phyloP scores from a whole-genome alignment of 2,329 filamentous ascomycete genomes.

The Cordyceps fumosorosea region DNA sequence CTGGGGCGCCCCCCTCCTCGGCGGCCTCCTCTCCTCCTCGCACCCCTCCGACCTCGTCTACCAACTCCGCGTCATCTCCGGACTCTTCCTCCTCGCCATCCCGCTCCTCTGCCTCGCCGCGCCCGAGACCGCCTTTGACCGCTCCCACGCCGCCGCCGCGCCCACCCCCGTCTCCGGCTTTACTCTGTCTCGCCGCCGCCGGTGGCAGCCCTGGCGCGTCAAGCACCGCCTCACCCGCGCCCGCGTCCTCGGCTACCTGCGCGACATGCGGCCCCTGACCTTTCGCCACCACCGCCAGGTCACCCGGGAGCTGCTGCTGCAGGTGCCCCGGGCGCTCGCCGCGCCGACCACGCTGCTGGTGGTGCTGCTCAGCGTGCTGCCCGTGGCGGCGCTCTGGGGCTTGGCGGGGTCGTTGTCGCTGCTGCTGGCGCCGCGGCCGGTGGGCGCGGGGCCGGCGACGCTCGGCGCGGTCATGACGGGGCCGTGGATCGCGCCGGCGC shows the following conservation, averaged over 20 bases:
- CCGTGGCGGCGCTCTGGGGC: slow-evolving; percentile 41
- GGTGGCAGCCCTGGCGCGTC: slow-evolving; percentile 20
- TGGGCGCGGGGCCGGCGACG: slow-evolving; percentile 30
- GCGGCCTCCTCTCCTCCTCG: slow-evolving; percentile 37
- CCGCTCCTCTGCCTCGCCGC: slow-evolving; percentile 40
- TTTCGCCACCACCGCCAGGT: slow-evolving; percentile 28
- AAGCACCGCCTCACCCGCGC: slow-evolving; percentile 26
- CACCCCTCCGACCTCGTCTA: slow-evolving; percentile 34
- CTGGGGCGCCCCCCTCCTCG: slow-evolving; percentile 49
- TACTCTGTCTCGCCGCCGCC: slow-evolving; percentile 11
- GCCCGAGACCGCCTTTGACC: slow-evolving; percentile 48
- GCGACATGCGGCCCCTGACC: slow-evolving; percentile 32
- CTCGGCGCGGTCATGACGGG: slow-evolving; percentile 40
- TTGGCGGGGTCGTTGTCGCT: slow-evolving; percentile 38
- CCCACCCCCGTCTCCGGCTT: slow-evolving; percentile 17
- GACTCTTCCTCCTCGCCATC: slow-evolving; percentile 40
- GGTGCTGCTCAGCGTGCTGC: slow-evolving; percentile 38
- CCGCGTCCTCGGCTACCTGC: slow-evolving; percentile 30
- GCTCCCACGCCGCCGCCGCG: slow-evolving; percentile 23
- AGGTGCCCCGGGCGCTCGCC: slow-evolving; percentile 39
- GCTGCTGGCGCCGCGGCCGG: slow-evolving; percentile 39
- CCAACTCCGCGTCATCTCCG: slow-evolving; percentile 46
- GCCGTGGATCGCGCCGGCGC: slow-evolving; percentile 36
- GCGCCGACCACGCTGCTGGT: slow-evolving; percentile 45
- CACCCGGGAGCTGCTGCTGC: slow-evolving; percentile 30